These are phyloP conservation scores for Kwoniella newhampshirensis DNA, from an alignment of 768 basidiomycete genomes.

Conservation along the genomic window DNA sequence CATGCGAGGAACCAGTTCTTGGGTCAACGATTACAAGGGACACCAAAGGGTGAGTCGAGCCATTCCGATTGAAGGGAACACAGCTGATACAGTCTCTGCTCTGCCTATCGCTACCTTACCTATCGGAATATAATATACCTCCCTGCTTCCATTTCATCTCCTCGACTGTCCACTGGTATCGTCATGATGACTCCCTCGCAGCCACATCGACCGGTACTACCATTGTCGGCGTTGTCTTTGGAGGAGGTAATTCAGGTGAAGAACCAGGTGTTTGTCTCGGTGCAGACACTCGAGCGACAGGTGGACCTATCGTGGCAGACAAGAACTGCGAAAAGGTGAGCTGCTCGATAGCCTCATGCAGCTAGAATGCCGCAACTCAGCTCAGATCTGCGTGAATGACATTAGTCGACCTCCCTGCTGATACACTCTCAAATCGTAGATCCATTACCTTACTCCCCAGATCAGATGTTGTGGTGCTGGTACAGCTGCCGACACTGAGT, in stretches of 20 bases:
- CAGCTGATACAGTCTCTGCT: not conserved
- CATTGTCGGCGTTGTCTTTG: conserved; percentile 91
- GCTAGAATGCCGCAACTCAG: too few relatives aligned
- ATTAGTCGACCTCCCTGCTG: too few relatives aligned
- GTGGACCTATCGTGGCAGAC: conserved; percentile 90
- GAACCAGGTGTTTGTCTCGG: conserved; percentile 90
- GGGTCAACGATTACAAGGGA: conserved; percentile 43
- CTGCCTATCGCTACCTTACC: conserved; percentile 4
- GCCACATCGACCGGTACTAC: conserved; percentile 73
- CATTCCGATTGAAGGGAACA: not conserved
- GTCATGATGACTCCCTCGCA: conserved; percentile 22
- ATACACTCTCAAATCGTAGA: conserved; percentile 59
- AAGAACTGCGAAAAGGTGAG: conserved; percentile 99
- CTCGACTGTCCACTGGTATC: not conserved
- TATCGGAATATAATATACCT: not conserved
- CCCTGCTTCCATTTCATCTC: not conserved
- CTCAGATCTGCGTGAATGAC: too few relatives aligned
- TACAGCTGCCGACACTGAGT: conserved; percentile 91
- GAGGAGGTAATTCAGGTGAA: conserved; percentile 52
- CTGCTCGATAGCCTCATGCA: conserved; percentile 2
- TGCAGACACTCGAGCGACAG: conserved; percentile 94
- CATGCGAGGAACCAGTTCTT: conserved; percentile 52
- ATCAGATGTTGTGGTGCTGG: conserved; percentile 98
- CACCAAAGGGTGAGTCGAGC: conserved; percentile 45
- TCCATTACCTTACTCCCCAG: conserved; percentile 92